Evolutionary conservation across 495 filamentous ascomycete genomes (phyloP), one percentile per base, ranked within the genome.

Genomic region (Astrothelium macrocarpum): DNA sequence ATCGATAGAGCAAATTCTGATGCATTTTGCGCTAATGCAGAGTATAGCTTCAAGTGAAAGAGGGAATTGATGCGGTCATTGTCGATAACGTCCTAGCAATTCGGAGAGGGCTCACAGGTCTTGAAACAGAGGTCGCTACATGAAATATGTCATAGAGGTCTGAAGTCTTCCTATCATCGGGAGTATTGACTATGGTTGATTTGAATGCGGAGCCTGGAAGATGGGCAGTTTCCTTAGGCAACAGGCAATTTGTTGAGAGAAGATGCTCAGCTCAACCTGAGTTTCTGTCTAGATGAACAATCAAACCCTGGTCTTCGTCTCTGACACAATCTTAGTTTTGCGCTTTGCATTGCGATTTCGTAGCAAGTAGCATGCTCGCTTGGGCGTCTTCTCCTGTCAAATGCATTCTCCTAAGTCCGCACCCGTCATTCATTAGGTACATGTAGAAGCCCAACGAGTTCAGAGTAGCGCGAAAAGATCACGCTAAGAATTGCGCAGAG

Each of bases 41-140:
- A 1, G 49, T 3, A 56, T 56, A 56, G 49, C 78, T 87, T 65
- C 94, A 98, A 86, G 91, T 95, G 18, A 86, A 90, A 26, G 90
- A 96, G 74, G 94, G 94, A 53, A 95, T 98, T 60, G 93, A 97
- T 75, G 93, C 93, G 7, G 91, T 97, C 28, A 97, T 97, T 71
- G 94, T 97, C 43, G 93, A 97, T 71, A 90, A 83, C 46, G 93
- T 97, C 11, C 79, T 97, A 16, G 86, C 87, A 25, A 93, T 96
- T 62, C 81, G 87, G 23, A 86, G 89, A 68, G 87, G 86, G 0
- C 78, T 89, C 59, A 89, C 84, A 73, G 79, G 66, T 46, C 45
- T 63, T 12, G 61, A 68, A 10, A 4, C 32, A 7, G 49, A 56
- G 49, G 9, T 9, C 25, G 25, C 2, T 10, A 25, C 4, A 26